Evolutionary conservation across 2,329 filamentous ascomycete genomes (phyloP).

Genomic region (Aspergillus luchuensis): DNA sequence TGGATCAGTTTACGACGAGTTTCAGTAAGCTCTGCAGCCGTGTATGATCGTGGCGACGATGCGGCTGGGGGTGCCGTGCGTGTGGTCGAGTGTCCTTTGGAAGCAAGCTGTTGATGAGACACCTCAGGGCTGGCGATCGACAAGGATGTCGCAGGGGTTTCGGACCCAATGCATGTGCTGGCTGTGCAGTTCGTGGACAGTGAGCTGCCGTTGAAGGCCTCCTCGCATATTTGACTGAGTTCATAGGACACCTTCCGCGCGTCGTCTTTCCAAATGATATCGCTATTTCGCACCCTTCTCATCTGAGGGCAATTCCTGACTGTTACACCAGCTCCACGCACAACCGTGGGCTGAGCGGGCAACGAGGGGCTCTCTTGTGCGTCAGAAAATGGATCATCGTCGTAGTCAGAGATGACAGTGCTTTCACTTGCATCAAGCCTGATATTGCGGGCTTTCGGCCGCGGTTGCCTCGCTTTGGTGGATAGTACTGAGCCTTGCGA

Average conservation of each 20-base stretch:
- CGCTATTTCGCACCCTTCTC: slow-evolving; percentile 45
- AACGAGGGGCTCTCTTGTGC: slow-evolving; percentile 42
- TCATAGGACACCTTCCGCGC: slow-evolving; percentile 80
- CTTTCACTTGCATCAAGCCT: slow-evolving; percentile 28
- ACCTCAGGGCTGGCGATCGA: slow-evolving; percentile 39
- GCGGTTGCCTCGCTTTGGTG: slow-evolving; percentile 22
- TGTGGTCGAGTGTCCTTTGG: slow-evolving; percentile 33
- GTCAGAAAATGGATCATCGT: slow-evolving; percentile 24
- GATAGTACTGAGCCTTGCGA: slow-evolving; percentile 32
- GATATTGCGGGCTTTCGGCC: slow-evolving; percentile 24
- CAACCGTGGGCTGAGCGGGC: slow-evolving; percentile 42
- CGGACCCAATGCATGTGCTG: slow-evolving; percentile 44
- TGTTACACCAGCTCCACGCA: slow-evolving; percentile 35
- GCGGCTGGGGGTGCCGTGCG: slow-evolving; percentile 41
- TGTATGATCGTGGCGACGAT: slow-evolving; percentile 54
- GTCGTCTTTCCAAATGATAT: slow-evolving; percentile 69
- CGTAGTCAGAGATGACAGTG: slow-evolving; percentile 25
- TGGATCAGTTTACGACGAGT: slow-evolving; percentile 60
- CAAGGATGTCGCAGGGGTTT: slow-evolving; percentile 55
- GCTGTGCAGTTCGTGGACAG: slow-evolving; percentile 54
- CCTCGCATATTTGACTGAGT: slow-evolving; percentile 86
- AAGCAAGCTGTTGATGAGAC: slow-evolving; percentile 18
- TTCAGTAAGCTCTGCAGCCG: slow-evolving; percentile 59
- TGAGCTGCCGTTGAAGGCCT: slow-evolving; percentile 78
- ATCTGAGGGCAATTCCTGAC: slow-evolving; percentile 39